phyloP scores from a whole-genome alignment of 306 rosid genomes.

The Aeschynomene evenia region DNA sequence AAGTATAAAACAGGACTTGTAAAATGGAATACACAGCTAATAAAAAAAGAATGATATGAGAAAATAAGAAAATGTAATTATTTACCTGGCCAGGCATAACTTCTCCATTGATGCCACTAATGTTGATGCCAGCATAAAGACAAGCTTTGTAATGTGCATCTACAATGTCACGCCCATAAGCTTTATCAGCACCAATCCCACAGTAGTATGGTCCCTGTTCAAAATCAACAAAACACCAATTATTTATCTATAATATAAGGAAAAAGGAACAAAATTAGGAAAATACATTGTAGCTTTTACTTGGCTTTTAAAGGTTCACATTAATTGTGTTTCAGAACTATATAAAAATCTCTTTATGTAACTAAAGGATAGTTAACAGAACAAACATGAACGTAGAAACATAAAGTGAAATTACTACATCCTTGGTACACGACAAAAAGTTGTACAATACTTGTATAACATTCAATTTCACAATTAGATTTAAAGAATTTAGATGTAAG shows the following conservation, averaged over 20 bases:
- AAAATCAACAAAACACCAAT: constrained; percentile 8
- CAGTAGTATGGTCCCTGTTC: constrained; percentile 65
- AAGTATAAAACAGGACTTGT: too few relatives aligned
- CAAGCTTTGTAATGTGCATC: constrained; percentile 75
- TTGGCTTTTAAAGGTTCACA: not conserved
- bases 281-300: not conserved
- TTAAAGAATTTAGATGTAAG: too few relatives aligned
- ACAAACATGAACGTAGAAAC: not conserved
- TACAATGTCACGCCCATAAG: constrained; percentile 71
- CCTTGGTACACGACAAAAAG: too few relatives aligned
- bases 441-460: too few relatives aligned
- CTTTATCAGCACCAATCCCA: constrained; percentile 68
- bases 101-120: constrained; percentile 73
- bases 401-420: too few relatives aligned
- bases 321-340: too few relatives aligned
- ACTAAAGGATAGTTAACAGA: too few relatives aligned
- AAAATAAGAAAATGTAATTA: too few relatives aligned
- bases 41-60: too few relatives aligned
- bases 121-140: constrained; percentile 61
- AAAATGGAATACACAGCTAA: too few relatives aligned
- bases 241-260: not conserved
- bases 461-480: too few relatives aligned
- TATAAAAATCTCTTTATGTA: too few relatives aligned
- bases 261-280: not conserved
- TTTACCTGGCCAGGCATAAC: constrained; percentile 78